Percentiles rank a stretch among this genome's conserved stretches.
Conservation (phyloP, 306 rosid species). For the Gillenia trifoliata region DNA sequence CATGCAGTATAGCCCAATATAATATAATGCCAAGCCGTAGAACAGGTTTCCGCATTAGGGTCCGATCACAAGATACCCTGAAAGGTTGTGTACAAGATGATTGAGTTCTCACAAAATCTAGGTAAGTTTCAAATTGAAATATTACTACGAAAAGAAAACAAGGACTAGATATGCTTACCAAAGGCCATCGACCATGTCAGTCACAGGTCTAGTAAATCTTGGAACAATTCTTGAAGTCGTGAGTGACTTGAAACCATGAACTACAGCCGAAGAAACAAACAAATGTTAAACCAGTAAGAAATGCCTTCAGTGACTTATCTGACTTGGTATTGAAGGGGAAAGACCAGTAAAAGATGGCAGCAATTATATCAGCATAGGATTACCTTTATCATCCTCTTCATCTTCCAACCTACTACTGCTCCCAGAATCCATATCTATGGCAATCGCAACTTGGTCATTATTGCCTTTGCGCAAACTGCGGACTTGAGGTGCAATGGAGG, state of each 20-base stretch:
- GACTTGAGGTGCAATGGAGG: constrained; percentile 76
- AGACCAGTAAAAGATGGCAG: constrained; percentile 7
- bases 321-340: neutral
- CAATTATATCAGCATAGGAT: constrained; percentile 10
- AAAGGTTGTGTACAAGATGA: constrained; percentile 16
- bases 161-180: constrained; percentile 49
- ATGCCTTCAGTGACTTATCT: neutral
- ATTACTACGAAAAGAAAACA: constrained; percentile 2
- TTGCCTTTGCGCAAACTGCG: constrained; percentile 95
- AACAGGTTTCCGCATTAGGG: constrained; percentile 86
- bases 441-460: constrained; percentile 84
- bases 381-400: constrained; percentile 97
- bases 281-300: constrained; percentile 6
- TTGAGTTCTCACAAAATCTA: constrained; percentile 12
- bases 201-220: constrained; percentile 76
- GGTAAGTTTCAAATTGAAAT: neutral
- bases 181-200: constrained; percentile 90
- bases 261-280: constrained; percentile 36
- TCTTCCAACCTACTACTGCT: constrained; percentile 67
- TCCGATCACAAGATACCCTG: constrained; percentile 97
- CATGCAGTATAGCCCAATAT: constrained; percentile 85
- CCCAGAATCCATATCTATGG: constrained; percentile 77
- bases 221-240: constrained; percentile 82
- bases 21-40: constrained; percentile 80
- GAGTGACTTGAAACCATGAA: constrained; percentile 95